Percentiles rank a stretch among this genome's conserved stretches.
Evolutionary conservation across 1,139 yeast genomes (phyloP).

Genomic region (Hansenula lynferdii): DNA sequence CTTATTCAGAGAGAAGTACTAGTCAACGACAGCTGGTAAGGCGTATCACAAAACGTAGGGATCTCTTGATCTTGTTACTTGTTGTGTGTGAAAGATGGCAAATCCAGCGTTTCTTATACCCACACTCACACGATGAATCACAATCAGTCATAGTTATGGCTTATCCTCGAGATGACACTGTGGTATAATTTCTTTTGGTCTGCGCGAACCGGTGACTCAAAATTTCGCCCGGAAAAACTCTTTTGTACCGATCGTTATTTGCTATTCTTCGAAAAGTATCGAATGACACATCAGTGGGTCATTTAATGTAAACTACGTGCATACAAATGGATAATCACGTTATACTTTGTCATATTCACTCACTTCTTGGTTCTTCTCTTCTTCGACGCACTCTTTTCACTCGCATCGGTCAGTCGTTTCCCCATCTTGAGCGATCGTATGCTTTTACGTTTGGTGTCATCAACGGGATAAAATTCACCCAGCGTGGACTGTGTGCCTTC

Average conservation of each 20-base stretch:
- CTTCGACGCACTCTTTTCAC: slow-evolving; percentile 31
- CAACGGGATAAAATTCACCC: slow-evolving; percentile 53
- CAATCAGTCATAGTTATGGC: slow-evolving; percentile 1
- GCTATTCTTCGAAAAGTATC: too few species aligned
- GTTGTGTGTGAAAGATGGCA: not conserved
- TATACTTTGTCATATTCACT: too few species aligned
- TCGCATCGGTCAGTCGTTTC: slow-evolving; percentile 56
- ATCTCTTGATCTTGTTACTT: not conserved
- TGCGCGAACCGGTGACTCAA: not conserved
- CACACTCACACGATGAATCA: not conserved
- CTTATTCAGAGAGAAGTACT: not conserved
- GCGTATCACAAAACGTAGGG: not conserved
- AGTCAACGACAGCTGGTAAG: not conserved
- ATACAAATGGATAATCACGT: too few species aligned
- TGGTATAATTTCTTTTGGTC: not conserved
- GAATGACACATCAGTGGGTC: too few species aligned
- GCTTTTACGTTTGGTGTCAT: slow-evolving; percentile 31
- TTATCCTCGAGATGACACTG: not conserved
- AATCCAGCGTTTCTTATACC: not conserved
- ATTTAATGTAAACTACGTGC: too few species aligned
- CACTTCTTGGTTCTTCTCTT: not conserved
- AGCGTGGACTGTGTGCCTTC: slow-evolving; percentile 54
- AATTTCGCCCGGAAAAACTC: not conserved
- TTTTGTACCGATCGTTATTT: not conserved
- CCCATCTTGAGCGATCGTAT: slow-evolving; percentile 44